Base-by-base conservation (phyloP, 257 asterid genomes). In the Parsonsia alboflavescens region DNA sequence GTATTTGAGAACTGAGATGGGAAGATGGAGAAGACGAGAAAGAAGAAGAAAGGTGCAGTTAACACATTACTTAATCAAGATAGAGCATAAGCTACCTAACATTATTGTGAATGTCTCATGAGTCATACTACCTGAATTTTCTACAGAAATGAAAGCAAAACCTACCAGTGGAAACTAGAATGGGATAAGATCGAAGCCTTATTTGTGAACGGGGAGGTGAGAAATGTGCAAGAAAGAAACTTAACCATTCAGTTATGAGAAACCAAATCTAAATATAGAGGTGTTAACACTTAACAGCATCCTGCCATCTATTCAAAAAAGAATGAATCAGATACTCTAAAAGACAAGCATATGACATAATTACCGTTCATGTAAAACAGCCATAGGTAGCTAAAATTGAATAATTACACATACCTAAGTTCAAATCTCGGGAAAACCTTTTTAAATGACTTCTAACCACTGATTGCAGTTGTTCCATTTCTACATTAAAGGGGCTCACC, bases 401-500 rank as follows among this genome's bases (percentile, higher is more conserved):
- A 67, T 44, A 75, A 68, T 41, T 49, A 58, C 30, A 74, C 57
- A 65, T 78, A 80, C 88, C 88, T 68, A 85, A 72, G 59, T 78
- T 84, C 77, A 41, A 26, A 76, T 88, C 73, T 62, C 78, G 70
- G 69, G 85, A 87, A 75, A 82, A 72, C 82, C 82, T 80, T 77
- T 81, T 77, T 70, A 82, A 77, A 72, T 82, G 84, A 78, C 78
- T 45, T 80, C 62, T 82, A 73, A 86, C 89, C 84, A 78, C 76
- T 41, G 76, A 71, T 66, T 85, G 83, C 73, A 87, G 87, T 52
- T 64, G 88, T 76, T 85, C 83, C 81, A 84, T 85, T 49, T 75
- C 81, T 36, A 75, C 15, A 59, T 73, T 76, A 78, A 75, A 72
- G 77, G 81, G 79, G 76, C 88, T 83, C 88, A 88, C 92, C 91